Conservation (phyloP, 768 basidiomycete genomes). For the Tylopilus subfusipes region DNA sequence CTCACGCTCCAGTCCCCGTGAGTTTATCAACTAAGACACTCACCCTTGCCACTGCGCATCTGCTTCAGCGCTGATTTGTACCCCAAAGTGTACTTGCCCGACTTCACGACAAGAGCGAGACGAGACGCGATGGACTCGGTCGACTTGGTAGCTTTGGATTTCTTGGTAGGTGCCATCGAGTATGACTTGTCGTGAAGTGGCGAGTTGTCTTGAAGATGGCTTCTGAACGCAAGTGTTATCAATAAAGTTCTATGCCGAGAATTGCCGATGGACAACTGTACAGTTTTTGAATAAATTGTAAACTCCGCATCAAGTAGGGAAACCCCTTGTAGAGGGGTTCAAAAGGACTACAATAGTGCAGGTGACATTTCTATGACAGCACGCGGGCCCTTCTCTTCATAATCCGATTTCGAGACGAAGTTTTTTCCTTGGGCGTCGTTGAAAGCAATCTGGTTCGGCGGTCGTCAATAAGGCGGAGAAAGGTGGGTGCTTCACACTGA, state of each 20-base stretch:
- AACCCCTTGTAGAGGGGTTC: constrained; percentile 2
- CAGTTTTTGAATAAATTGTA: constrained; percentile 26
- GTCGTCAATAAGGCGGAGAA: background rate
- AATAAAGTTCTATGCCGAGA: constrained; percentile 16
- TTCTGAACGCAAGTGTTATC: constrained; percentile 1
- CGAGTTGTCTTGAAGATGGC: constrained; percentile 13
- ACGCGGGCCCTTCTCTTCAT: constrained; percentile 67
- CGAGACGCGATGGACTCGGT: constrained; percentile 91
- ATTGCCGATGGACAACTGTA: constrained; percentile 23
- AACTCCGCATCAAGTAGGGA: constrained; percentile 19
- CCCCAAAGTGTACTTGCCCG: constrained; percentile 94
- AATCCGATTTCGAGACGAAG: constrained; percentile 79
- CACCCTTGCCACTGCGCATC: constrained; percentile 97
- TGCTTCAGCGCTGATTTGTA: constrained; percentile 99
- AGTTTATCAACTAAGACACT: constrained; percentile 46
- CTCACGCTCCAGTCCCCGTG: constrained; percentile 93
- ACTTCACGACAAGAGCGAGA: constrained; percentile 96
- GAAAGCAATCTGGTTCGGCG: constrained; percentile 59
- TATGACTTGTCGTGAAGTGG: constrained; percentile 17
- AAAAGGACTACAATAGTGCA: constrained; percentile 49
- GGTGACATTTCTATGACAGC: constrained; percentile 76
- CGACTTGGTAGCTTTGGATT: constrained; percentile 90
- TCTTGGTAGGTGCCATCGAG: constrained; percentile 93
- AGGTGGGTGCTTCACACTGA: constrained; percentile 25
- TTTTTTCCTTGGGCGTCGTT: constrained; percentile 62